These are phyloP conservation scores for Phytophthora lateralis DNA, from an alignment of 352 stramenopile genomes.

Conservation along the genomic window DNA sequence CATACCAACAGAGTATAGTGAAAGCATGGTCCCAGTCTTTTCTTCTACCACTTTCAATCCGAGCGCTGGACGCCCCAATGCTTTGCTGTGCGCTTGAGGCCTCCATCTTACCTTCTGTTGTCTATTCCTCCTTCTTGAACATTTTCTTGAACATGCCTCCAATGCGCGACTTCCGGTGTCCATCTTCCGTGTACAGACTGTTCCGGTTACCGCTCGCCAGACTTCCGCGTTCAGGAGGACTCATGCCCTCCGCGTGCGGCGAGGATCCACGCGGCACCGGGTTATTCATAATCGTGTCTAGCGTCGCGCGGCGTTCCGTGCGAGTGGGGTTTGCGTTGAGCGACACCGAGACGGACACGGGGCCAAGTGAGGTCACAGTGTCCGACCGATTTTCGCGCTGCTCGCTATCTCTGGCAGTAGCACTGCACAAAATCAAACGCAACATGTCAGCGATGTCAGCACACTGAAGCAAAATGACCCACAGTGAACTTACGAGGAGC, in stretches of 20 bases:
- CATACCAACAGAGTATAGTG: constrained; percentile 4
- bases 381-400: constrained; percentile 59
- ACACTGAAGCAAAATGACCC: not conserved
- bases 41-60: constrained; percentile 13
- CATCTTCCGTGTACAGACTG: constrained; percentile 69
- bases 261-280: constrained; percentile 32
- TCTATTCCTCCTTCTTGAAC: constrained; percentile 85
- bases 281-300: constrained; percentile 64
- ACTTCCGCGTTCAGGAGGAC: constrained; percentile 38
- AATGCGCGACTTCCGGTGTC: constrained; percentile 77
- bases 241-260: constrained; percentile 32
- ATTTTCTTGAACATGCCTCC: constrained; percentile 91
- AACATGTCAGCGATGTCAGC: constrained; percentile 15
- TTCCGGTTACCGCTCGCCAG: constrained; percentile 32
- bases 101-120: constrained; percentile 11
- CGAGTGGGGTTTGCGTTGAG: constrained; percentile 30
- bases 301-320: constrained; percentile 46
- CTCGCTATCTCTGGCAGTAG: constrained; percentile 20
- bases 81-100: not conserved
- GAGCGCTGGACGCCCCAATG: not conserved
- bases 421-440: constrained; percentile 14
- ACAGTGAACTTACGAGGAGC: constrained; percentile 35
- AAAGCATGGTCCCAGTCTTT: not conserved
- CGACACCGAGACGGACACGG: constrained; percentile 66
- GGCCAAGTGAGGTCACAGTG: constrained; percentile 61